Percentiles rank a stretch among this genome's conserved stretches.
phyloP scores from a whole-genome alignment of 2,329 filamentous ascomycete genomes.

The Hymenoscyphus fraxineus region DNA sequence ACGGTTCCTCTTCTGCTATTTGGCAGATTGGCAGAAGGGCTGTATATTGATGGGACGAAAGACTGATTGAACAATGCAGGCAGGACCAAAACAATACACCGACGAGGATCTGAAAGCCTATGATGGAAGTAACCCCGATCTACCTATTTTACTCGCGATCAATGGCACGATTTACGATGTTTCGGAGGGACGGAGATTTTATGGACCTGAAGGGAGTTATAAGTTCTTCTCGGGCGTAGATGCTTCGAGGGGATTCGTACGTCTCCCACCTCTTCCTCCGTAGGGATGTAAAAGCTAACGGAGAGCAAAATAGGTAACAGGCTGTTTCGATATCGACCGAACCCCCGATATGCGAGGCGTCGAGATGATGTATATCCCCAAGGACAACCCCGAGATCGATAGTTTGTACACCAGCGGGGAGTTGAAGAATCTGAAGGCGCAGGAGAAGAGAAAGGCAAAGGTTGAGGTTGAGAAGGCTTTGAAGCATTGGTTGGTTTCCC shows the following conservation, averaged over 20 bases:
- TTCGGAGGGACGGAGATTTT: conserved; percentile 61
- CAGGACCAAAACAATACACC: conserved; percentile 65
- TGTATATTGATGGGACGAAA: neutral
- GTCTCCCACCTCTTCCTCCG: conserved; percentile 54
- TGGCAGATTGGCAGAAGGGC: neutral
- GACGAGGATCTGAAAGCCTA: conserved; percentile 68
- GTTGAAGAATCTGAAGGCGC: conserved; percentile 50
- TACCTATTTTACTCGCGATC: conserved; percentile 86
- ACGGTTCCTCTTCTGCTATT: neutral
- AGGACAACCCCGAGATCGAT: conserved; percentile 62
- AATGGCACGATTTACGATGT: conserved; percentile 87
- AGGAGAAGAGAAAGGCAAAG: conserved; percentile 63
- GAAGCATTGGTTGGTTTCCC: conserved; percentile 51
- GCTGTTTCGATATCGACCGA: conserved; percentile 64
- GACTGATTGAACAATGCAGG: conserved; percentile 35
- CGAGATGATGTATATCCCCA: conserved; percentile 76
- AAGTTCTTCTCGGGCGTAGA: conserved; percentile 82
- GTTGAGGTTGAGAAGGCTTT: conserved; percentile 64
- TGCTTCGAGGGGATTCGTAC: conserved; percentile 73
- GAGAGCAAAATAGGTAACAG: neutral
- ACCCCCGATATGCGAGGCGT: conserved; percentile 82
- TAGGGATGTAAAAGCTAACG: neutral
- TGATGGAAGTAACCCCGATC: conserved; percentile 70
- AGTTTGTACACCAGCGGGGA: conserved; percentile 51
- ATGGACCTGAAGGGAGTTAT: conserved; percentile 84